Base-by-base conservation (phyloP, 1,284 basidiomycete species). In the Flammula alnicola region DNA sequence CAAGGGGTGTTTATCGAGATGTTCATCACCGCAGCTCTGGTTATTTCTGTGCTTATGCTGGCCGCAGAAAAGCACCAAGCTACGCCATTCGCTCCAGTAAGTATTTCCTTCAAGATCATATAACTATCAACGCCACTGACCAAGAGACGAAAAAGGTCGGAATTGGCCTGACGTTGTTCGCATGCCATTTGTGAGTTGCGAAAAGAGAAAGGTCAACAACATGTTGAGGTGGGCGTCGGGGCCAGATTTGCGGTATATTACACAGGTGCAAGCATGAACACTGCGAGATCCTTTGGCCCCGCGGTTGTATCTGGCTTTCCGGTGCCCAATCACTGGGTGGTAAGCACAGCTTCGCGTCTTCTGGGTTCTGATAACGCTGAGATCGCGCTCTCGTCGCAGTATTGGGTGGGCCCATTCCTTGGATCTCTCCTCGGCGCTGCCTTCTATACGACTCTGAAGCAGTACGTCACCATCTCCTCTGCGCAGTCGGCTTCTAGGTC, bases 201-300 rank as follows among this genome's bases (percentile, higher is more conserved):
- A 10, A 30, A 17, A 42, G 19, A 27, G 1, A 25, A 26, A 25
- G 30, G 10, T 1, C n/a, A 20, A 48, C 40, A 16, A 41, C 31
- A 25, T 38, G 10, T 22, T 29, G 30, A 22, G 33, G 37, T 22
- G 23, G 20, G 9, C 12, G 25, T 40, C n/a, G n/a, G n/a, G n/a
- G n/a, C n/a, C 32, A 79, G 77, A 3, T 78, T 73, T 47, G 75
- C 78, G 0, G 74, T 81, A 2, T 75, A 70, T 52, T 85, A 78
- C 58, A 84, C 81, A 0, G 81, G 83, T 4, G 81, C 77, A 9
- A 74, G 73, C 11, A 79, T 83, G 77, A 91, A 91, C 63, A 84
- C 86, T 1, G 88, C 89, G 10, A 78, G 88, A 55, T 71, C 87
- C 0, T 90, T 91, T 63, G 89, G 88, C 1, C 89, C 89, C 0